phyloP scores from a whole-genome alignment of 2,329 filamentous ascomycete species.

The Calonectria crousiana region DNA sequence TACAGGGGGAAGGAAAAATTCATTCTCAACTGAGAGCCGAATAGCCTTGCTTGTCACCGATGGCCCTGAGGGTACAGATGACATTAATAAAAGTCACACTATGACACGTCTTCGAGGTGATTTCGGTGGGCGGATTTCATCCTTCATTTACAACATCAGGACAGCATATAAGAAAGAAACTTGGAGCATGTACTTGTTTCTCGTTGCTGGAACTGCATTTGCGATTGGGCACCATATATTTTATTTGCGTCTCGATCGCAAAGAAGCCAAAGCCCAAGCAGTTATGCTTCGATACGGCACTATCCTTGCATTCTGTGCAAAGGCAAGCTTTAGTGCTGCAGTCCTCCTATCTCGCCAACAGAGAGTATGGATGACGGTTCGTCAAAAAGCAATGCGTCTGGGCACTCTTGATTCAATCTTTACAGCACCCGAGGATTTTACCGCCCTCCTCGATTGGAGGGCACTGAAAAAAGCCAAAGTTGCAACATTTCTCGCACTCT shows the following conservation, averaged over 20 bases:
- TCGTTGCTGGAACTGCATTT: neutral
- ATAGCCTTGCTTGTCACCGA: no score
- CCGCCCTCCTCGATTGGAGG: neutral
- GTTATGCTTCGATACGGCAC: slow-evolving; percentile 16
- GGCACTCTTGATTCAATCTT: slow-evolving; percentile 22
- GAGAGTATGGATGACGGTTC: slow-evolving; percentile 39
- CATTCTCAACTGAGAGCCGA: no score
- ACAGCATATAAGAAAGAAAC: neutral
- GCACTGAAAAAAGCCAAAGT: neutral
- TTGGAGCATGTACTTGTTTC: slow-evolving; percentile 7
- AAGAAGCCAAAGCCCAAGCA: neutral
- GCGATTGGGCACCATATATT: neutral
- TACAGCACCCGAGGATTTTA: slow-evolving; percentile 5
- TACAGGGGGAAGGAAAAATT: no score
- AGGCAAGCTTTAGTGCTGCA: slow-evolving; percentile 36
- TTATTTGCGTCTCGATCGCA: neutral
- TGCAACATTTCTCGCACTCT: slow-evolving; percentile 1
- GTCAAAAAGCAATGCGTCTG: slow-evolving; percentile 34
- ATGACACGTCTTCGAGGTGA: no score
- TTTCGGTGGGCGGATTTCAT: neutral
- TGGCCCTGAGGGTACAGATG: no score
- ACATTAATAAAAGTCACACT: no score
- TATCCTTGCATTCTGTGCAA: slow-evolving; percentile 38
- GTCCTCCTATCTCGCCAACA: slow-evolving; percentile 39
- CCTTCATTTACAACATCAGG: neutral